Percentiles rank a stretch among this genome's conserved stretches.
These are phyloP conservation scores for Ochromonas danica DNA, from an alignment of 108 stramenopile species.

Conservation along the genomic window DNA sequence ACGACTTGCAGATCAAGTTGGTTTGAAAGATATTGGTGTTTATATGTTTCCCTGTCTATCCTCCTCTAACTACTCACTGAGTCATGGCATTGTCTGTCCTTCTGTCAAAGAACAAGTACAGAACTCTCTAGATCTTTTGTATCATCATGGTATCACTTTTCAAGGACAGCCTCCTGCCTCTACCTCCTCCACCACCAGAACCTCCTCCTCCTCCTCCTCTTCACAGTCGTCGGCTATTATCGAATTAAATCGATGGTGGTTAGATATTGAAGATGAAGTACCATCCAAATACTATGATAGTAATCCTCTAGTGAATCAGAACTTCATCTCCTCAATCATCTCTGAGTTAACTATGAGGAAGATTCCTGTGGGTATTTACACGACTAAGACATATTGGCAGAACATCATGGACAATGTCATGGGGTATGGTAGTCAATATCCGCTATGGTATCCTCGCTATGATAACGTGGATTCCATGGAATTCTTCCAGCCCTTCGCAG, in stretches of 20 bases:
- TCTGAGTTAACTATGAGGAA: neutral
- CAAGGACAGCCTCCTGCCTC: neutral
- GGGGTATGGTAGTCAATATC: slow-evolving; percentile 22
- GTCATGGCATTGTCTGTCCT: neutral
- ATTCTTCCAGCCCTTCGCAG: neutral
- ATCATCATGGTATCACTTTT: neutral
- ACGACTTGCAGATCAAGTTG: neutral
- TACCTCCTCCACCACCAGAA: neutral
- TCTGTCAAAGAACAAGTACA: slow-evolving; percentile 1
- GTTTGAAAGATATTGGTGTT: slow-evolving; percentile 27
- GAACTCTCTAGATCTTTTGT: neutral
- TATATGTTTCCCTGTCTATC: slow-evolving; percentile 33
- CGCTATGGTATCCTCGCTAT: slow-evolving; percentile 23
- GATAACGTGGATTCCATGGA: neutral
- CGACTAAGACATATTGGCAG: slow-evolving; percentile 21
- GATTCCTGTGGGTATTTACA: slow-evolving; percentile 25
- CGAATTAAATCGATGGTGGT: neutral
- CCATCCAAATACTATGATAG: slow-evolving; percentile 7
- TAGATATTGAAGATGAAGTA: slow-evolving; percentile 29
- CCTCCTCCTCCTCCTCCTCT: neutral
- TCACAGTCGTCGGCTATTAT: no score
- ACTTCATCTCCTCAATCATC: neutral
- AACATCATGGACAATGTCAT: slow-evolving; percentile 28
- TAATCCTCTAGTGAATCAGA: slow-evolving; percentile 6
- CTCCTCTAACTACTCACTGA: neutral